Evolutionary conservation across 2,329 filamentous ascomycete genomes (phyloP).

Genomic region (Nemania serpens): DNA sequence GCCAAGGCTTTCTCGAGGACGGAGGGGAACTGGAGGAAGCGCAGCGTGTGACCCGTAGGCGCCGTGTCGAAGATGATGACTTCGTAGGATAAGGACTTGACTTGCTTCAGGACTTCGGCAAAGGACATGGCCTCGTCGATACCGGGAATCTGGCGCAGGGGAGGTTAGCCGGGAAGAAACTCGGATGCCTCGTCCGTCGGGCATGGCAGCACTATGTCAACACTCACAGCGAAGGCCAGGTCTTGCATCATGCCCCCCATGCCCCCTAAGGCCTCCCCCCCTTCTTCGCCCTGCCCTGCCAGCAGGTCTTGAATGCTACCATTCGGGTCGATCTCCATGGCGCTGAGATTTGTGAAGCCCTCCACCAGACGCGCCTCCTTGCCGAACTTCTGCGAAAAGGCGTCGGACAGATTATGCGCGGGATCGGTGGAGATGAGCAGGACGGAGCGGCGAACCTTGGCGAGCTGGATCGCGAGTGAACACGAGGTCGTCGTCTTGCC

Average conservation of each 20-base stretch:
- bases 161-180: conserved; percentile 15
- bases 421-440: conserved; percentile 98
- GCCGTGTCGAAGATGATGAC: conserved; percentile 99
- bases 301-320: conserved; percentile 96
- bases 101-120: conserved; percentile 97
- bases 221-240: conserved; percentile 83
- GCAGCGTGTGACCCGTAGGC: conserved; percentile 95
- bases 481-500: conserved; percentile 99
- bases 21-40: conserved; percentile 97
- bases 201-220: neutral
- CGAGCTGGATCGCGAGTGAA: conserved; percentile 96
- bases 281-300: conserved; percentile 74
- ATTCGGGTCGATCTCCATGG: conserved; percentile 99
- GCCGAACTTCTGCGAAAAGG: conserved; percentile 98
- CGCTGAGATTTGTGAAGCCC: conserved; percentile 90
- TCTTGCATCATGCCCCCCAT: conserved; percentile 99
- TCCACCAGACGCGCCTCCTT: conserved; percentile 94
- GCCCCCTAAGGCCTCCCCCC: conserved; percentile 62
- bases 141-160: conserved; percentile 76
- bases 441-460: conserved; percentile 91
- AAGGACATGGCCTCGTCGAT: conserved; percentile 99
- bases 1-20: conserved; percentile 98
- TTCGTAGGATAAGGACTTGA: conserved; percentile 98
- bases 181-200: neutral
- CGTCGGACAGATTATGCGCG: conserved; percentile 96